A percentile compares a stretch with the other conserved stretches of the same genome.
These are phyloP conservation scores for Protea cynaroides DNA, from an alignment of 164 flowering plant genomes.

Conservation along the genomic window DNA sequence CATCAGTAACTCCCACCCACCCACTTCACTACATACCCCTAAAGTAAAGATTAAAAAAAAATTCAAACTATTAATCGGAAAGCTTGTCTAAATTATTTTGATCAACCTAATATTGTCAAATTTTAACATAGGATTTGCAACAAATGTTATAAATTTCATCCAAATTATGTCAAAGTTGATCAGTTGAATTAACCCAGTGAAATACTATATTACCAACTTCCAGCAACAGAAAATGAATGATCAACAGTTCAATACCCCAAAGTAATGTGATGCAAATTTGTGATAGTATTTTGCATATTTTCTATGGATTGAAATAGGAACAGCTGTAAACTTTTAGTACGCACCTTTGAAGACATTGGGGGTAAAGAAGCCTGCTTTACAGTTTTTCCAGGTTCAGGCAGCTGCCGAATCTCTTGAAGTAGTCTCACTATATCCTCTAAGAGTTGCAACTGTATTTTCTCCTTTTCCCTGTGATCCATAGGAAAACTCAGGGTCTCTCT, in stretches of 20 bases:
- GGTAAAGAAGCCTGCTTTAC: constrained; percentile 57
- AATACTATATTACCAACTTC: too few species aligned
- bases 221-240: too few species aligned
- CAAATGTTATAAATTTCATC: constrained; percentile 55
- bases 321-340: not conserved
- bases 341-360: constrained; percentile 65
- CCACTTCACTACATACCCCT: too few species aligned
- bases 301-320: not conserved
- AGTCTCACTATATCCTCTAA: constrained; percentile 61
- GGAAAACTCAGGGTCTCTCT: constrained; percentile 67
- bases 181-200: constrained; percentile 9
- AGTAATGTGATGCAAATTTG: too few species aligned
- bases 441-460: constrained; percentile 49
- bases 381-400: constrained; percentile 45
- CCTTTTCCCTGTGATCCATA: constrained; percentile 43
- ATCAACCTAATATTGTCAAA: too few species aligned
- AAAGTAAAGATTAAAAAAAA: too few species aligned
- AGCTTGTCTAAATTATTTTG: too few species aligned
- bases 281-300: not conserved
- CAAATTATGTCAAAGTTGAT: too few species aligned
- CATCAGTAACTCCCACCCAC: too few species aligned
- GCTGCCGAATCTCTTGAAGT: constrained; percentile 56
- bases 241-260: too few species aligned
- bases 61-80: too few species aligned
- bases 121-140: too few species aligned